Base-by-base conservation (phyloP, 306 rosid species). In the Rubus idaeus region DNA sequence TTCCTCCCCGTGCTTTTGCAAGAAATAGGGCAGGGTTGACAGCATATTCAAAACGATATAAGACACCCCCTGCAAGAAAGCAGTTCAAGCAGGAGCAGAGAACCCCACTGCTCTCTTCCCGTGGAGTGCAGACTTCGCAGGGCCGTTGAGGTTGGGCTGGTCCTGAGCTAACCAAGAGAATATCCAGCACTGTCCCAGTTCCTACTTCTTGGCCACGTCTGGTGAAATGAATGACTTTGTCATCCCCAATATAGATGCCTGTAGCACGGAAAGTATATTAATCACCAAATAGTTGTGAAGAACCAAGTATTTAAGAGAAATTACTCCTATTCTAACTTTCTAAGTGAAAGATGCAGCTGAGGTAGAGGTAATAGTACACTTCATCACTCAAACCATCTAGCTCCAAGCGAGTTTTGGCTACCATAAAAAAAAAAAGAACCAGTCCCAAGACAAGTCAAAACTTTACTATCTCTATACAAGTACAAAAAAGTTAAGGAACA, bases 201-300 rank as follows among this genome's bases (percentile, higher is more conserved):
- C 97, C 97, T 10, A 95, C 96, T 92, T 92, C 98, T 86, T 89
- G 98, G 42, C 97, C 98, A 14, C 85, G 89, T 67, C 98, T 88
- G 40, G 98, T 92, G 73, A 95, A 95, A 86, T 95, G 98, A 79
- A 95, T 70, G 67, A 95, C 97, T 81, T 74, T 90, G 83, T 84
- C 86, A 71, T 90, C 89, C 1, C 96, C 98, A 5, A 90, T 71
- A 73, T 84, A 95, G 70, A 95, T 90, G 37, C 98, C 98, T 95
- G 86, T 56, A 11, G 55, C 18, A 23, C 62, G 71, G 42, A 82
- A 40, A 72, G 56, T 67, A 30, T 47, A 39, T 58, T 49, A 3
- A 47, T 71, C 80, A 77, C 3, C 35, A 71, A 23, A 8, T 5
- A 21, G 8, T 26, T 57, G 41, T 23, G n/a, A 42, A 42, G 21